A percentile compares a stretch with the other conserved stretches of the same genome.
These are phyloP conservation scores for Penium margaritaceum DNA, from an alignment of 139 green algal species.

Conservation along the genomic window DNA sequence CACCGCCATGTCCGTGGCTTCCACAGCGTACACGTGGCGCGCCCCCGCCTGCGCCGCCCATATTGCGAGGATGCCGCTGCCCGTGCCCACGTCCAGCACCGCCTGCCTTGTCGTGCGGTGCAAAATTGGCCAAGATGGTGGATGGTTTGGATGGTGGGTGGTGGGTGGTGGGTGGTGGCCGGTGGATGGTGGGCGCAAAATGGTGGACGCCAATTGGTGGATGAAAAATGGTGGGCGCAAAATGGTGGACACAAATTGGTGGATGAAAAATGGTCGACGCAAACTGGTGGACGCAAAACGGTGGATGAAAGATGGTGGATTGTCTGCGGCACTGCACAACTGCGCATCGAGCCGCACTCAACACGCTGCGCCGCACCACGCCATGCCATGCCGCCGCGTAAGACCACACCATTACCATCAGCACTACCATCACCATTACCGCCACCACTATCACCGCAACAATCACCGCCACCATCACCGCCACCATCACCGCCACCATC, in stretches of 20 bases:
- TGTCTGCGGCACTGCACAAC: too few species aligned
- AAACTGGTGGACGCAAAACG: background rate
- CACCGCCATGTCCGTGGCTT: conserved; percentile 88
- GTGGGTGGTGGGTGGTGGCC: background rate
- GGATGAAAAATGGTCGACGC: background rate
- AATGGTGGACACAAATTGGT: background rate
- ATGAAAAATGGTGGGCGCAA: background rate
- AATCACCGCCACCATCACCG: too few species aligned
- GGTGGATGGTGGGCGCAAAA: background rate
- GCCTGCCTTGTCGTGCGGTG: conserved; percentile 45
- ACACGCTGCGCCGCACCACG: too few species aligned
- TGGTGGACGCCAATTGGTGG: background rate
- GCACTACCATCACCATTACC: too few species aligned
- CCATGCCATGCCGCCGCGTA: too few species aligned
- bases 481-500: too few species aligned
- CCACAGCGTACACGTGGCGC: conserved; percentile 82
- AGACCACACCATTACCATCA: too few species aligned
- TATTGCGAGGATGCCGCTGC: conserved; percentile 89
- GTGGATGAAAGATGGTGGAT: background rate
- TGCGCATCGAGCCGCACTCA: too few species aligned
- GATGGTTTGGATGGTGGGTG: background rate
- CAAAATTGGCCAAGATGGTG: background rate
- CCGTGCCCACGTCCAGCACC: conserved; percentile 92
- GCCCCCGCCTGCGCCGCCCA: conserved; percentile 73
- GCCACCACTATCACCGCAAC: too few species aligned